Evolutionary conservation across 169 alveolate species (phyloP), one percentile per base, ranked within the genome.

Genomic region (Perkinsus marinus): DNA sequence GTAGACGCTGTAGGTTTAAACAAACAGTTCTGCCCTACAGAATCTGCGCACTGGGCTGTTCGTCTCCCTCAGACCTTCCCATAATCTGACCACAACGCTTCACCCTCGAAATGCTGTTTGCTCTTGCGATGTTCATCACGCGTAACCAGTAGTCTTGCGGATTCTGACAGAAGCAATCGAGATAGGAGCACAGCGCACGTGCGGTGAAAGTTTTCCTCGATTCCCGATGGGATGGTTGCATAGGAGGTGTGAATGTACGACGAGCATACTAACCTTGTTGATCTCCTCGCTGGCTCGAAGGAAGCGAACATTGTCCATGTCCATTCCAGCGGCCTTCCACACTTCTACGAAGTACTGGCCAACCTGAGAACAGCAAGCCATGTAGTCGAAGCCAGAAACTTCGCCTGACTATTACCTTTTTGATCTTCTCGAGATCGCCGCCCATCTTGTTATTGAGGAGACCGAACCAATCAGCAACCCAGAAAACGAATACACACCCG

Each of bases 401-500:
- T 57, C 43, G 69, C n/a, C 92, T 41, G 37, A 19, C 37, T 22
- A 39, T 37, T n/a, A n/a, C 39, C 43, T 39, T 39, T 9, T 39
- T 43, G 91, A 96, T 96, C 95, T 98, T 98, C 68, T 97, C 96
- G 68, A 98, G 91, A 92, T 99, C 99, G 0, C 99, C 99, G 0
- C 99, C 99, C 99, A 99, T 97, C 94, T 99, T 99, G 93, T 98
- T 98, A 94, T 99, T 99, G 90, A 99, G 97, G 94, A 98, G 96
- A 13, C 99, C 99, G 94, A 98, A 98, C 99, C 99, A 99, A 93
- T 99, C 99, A 3, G 99, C 99, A n/a, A 99, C 98, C 99, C 99
- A 99, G 94, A 99, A 98, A 39, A 97, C 98, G 94, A 98, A 98
- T 34, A 97, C 96, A 39, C 99, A 98, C 10, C 99, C 99, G 19